Evolutionary conservation across 306 rosid species (phyloP), one percentile per base, ranked within the genome.

Genomic region (Erythrophleum fordii): DNA sequence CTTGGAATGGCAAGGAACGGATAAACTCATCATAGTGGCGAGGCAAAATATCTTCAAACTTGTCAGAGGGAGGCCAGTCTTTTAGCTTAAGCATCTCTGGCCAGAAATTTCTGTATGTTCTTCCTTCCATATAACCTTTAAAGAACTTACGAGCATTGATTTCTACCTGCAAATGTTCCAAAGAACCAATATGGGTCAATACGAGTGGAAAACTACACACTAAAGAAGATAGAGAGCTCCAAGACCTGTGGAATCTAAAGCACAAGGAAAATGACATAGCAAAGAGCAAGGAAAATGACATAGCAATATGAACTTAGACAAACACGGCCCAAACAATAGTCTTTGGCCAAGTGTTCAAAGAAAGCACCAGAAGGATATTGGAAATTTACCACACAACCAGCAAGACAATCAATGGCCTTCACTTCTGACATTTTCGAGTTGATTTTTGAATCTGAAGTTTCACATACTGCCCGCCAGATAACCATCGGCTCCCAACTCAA

Each of bases 401-500:
- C 92, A 44, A 94, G 85, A 87, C 98, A 94, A 84, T 94, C 98
- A 28, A 92, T 87, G 77, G 95, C 94, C 88, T 89, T 94, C 64
- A 94, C 97, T 84, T 89, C 89, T 49, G 92, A 75, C 87, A 86
- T 83, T 71, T 89, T 87, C 72, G 88, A 78, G 78, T 86, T 76
- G 77, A 84, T 75, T 49, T 81, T 87, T 77, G 87, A 79, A 81
- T 76, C 87, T 39, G 22, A 60, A 71, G 77, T 87, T 85, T 90
- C 92, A 68, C 95, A 89, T 51, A 94, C 83, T 5, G 91, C 98
- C 76, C 98, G 93, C 97, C 92, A 88, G 85, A 94, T 89, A 60
- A 94, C 98, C 95, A 86, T 91, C 46, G 98, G 98, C 83, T 94
- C 91, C 98, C 98, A 94, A 87, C 98, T 93, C 85, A 93, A 87